phyloP scores from a whole-genome alignment of 2,329 filamentous ascomycete species.

The Botryotinia globosa region DNA sequence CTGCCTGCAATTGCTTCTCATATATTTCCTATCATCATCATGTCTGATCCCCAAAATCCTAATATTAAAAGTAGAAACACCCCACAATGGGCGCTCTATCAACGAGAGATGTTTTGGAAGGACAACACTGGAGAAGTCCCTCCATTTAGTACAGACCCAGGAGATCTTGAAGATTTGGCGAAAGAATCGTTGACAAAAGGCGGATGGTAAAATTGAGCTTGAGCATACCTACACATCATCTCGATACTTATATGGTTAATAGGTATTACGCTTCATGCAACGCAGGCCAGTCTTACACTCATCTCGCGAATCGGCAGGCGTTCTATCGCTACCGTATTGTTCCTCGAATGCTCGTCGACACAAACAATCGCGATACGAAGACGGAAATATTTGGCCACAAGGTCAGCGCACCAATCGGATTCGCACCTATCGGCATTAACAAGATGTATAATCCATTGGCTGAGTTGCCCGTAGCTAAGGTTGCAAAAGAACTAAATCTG shows the following conservation, averaged over 20 bases:
- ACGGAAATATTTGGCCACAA: conserved; percentile 59
- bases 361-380: conserved; percentile 52
- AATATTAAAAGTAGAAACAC: conserved; percentile 50
- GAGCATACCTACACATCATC: not conserved
- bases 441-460: conserved; percentile 59
- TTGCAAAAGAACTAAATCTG: conserved; percentile 55
- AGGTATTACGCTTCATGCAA: conserved; percentile 56
- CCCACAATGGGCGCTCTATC: conserved; percentile 54
- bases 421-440: conserved; percentile 64
- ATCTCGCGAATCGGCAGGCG: conserved; percentile 58
- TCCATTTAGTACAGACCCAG: conserved; percentile 55
- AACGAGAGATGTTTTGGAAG: conserved; percentile 54
- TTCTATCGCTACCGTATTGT: conserved; percentile 64
- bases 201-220: conserved; percentile 46
- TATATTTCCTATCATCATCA: conserved; percentile 18
- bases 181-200: conserved; percentile 54
- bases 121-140: conserved; percentile 47
- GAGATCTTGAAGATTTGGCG: conserved; percentile 57
- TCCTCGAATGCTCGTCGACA: conserved; percentile 60
- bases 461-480: conserved; percentile 58
- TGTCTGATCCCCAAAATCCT: conserved; percentile 49
- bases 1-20: not conserved
- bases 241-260: not conserved
- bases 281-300: conserved; percentile 51
- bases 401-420: conserved; percentile 59